Evolutionary conservation across 73 alveolate species (phyloP).

Genomic region (Uronychia binucleata): DNA sequence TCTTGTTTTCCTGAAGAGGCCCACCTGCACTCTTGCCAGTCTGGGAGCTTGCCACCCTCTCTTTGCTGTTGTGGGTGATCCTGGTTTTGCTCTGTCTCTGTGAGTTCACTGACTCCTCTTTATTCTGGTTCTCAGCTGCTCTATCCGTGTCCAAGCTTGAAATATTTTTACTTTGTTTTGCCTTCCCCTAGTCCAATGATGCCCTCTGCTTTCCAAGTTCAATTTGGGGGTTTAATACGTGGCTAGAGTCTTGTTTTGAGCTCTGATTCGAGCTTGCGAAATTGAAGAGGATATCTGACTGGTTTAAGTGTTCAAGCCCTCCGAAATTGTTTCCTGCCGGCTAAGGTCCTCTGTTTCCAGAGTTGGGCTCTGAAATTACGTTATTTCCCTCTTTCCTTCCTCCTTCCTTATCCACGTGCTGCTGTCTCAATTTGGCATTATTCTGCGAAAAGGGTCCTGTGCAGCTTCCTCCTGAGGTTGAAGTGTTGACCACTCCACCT

Average conservation of each 20-base stretch:
- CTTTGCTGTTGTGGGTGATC: neutral
- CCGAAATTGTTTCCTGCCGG: neutral
- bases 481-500: neutral
- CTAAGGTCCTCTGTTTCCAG: neutral
- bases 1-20: too few species aligned
- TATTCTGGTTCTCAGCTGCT: too few species aligned
- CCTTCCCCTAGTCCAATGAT: too few species aligned
- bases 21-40: too few species aligned
- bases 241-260: neutral
- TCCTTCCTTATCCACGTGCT: neutral
- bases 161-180: neutral
- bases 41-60: too few species aligned
- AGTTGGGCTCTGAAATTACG: neutral
- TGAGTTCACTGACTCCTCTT: neutral
- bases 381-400: neutral
- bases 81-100: neutral
- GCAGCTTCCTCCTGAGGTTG: neutral
- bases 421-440: neutral
- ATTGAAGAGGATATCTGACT: neutral
- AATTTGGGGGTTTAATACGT: too few species aligned
- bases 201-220: too few species aligned
- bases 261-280: neutral
- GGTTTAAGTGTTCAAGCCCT: neutral
- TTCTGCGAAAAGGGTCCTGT: neutral
- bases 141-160: neutral